Base-by-base conservation (phyloP, 2,329 filamentous ascomycete species). In the Didymella pinodella region DNA sequence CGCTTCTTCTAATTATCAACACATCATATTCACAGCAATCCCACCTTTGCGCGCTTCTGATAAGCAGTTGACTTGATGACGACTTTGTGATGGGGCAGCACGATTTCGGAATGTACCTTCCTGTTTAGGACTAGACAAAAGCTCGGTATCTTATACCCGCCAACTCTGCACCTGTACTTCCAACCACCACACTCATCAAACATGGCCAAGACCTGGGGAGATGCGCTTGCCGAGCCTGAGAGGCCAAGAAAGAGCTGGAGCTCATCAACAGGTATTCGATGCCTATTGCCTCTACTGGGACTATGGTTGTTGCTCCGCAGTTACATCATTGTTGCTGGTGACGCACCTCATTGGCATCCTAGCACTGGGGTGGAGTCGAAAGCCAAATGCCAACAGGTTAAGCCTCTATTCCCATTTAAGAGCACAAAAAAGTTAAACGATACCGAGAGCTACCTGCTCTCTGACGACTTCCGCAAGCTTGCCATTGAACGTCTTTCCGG, bases 401-500 rank as follows among this genome's bases (percentile, higher is more conserved):
- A 66, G 3, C 72, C 72, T 2, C 52, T 76, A 2, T 57, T 65
- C n/a, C 73, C 74, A 10, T 47, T 53, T 4, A 56, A 25, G 12
- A 67, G 36, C 8, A 69, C 72, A 1, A 62, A 71, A 59, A 67
- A 71, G 54, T 48, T 77, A 47, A 67, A 73, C 34, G 62, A 67
- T 2, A 66, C 73, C 54, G 65, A 72, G 44, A 62, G 58, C 8
- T 75, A 71, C 43, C 59, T 77, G 11, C 53, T 57, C 12, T 73
- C 71, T 8, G 64, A 66, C 4, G 60, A 62, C 8, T 77, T 76
- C 48, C 67, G 67, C 16, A 66, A 74, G 44, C 59, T 69, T 28
- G 72, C 72, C 4, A 70, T 78, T n/a, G 58, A 66, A 29, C 67
- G 75, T 12, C 67, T 85, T 57, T 72, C 82, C 14, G 77, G 79